Evolutionary conservation across 2,329 filamentous ascomycete species (phyloP).

Genomic region (Neospermospora avenae): DNA sequence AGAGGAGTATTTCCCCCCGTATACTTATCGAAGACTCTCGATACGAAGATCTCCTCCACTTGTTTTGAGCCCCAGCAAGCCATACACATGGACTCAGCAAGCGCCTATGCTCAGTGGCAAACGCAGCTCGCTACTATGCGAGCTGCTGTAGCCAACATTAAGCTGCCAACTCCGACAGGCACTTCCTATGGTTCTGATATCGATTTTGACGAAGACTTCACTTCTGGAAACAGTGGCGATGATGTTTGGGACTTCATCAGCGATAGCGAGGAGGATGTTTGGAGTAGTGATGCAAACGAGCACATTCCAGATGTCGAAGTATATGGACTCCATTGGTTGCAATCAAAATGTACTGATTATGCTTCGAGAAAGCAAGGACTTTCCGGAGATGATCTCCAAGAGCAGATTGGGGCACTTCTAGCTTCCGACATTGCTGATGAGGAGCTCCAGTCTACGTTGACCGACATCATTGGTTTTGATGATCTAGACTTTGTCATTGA

Average conservation of each 20-base stretch:
- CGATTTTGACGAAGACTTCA: slow-evolving; percentile 56
- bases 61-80: slow-evolving; percentile 18
- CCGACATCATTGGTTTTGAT: slow-evolving; percentile 88
- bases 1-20: not conserved
- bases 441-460: slow-evolving; percentile 85
- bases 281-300: slow-evolving; percentile 55
- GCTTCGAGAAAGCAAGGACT: slow-evolving; percentile 63
- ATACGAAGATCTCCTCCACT: not conserved
- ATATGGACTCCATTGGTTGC: slow-evolving; percentile 61
- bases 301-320: slow-evolving; percentile 25
- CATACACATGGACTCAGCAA: slow-evolving; percentile 30
- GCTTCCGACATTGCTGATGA: slow-evolving; percentile 68
- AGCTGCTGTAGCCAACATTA: slow-evolving; percentile 72
- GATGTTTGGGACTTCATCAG: slow-evolving; percentile 94
- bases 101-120: slow-evolving; percentile 68
- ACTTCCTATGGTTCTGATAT: slow-evolving; percentile 54
- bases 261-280: slow-evolving; percentile 55
- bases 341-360: slow-evolving; percentile 63
- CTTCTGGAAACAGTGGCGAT: slow-evolving; percentile 60
- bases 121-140: slow-evolving; percentile 83
- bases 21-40: not conserved
- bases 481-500: slow-evolving; percentile 92
- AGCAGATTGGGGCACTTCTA: slow-evolving; percentile 74
- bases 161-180: slow-evolving; percentile 42
- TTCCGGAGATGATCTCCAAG: slow-evolving; percentile 65